These are phyloP conservation scores for Colletotrichum acutatum DNA, from an alignment of 2,329 filamentous ascomycete genomes.

Conservation along the genomic window DNA sequence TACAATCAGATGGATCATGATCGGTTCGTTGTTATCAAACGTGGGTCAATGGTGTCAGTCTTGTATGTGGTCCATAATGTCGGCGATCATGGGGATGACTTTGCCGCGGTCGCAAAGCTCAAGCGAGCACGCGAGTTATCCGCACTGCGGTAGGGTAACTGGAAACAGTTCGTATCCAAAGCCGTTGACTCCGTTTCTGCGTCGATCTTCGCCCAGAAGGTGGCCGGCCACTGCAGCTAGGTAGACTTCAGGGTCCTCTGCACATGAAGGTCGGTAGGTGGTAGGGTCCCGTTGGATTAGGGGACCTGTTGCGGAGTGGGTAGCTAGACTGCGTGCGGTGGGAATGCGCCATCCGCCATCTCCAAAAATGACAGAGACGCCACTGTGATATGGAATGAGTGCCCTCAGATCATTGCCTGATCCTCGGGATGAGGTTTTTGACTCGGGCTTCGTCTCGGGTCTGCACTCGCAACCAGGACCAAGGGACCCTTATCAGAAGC, in stretches of 20 bases:
- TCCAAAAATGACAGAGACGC: slow-evolving; percentile 9
- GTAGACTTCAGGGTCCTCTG: slow-evolving; percentile 15
- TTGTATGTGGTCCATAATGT: not conserved
- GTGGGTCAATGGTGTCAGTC: slow-evolving; percentile 4
- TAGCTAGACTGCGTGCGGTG: not conserved
- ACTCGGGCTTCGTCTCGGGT: slow-evolving; percentile 4
- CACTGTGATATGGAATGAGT: not conserved
- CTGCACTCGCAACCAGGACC: slow-evolving; percentile 9
- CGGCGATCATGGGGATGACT: not conserved
- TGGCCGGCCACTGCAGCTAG: not conserved
- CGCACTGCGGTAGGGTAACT: not conserved
- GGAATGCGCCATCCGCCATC: slow-evolving; percentile 14
- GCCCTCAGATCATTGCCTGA: slow-evolving; percentile 2
- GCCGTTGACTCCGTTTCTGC: slow-evolving; percentile 10
- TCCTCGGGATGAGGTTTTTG: not conserved
- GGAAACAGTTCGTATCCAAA: not conserved
- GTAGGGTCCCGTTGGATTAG: slow-evolving; percentile 13
- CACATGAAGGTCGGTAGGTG: slow-evolving; percentile 14
- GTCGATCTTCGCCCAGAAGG: slow-evolving; percentile 8
- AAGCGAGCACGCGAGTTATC: not conserved
- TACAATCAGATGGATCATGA: not conserved
- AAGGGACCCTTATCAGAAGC: slow-evolving; percentile 15
- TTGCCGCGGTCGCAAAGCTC: not conserved
- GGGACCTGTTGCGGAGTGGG: slow-evolving; percentile 1
- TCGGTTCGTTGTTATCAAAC: not conserved